Conservation (phyloP, 2,329 filamentous ascomycete genomes). For the Colletotrichum gloeosporioides region DNA sequence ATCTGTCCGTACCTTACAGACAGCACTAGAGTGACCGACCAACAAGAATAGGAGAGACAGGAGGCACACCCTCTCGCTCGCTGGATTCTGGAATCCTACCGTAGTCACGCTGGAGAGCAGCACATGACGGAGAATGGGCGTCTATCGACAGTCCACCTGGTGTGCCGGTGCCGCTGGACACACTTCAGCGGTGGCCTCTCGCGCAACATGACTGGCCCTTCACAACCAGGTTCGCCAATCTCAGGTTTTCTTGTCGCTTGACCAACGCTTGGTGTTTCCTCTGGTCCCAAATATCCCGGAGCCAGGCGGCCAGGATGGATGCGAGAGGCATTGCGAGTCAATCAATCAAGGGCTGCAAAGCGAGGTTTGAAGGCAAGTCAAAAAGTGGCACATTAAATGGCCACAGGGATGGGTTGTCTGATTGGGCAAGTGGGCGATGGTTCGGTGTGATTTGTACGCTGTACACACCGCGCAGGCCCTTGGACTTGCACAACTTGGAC, state of each 20-base stretch:
- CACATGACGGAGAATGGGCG: background rate
- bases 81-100: background rate
- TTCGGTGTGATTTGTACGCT: slow-evolving; percentile 12
- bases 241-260: background rate
- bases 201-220: background rate
- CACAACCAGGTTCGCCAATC: background rate
- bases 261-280: background rate
- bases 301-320: background rate
- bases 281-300: background rate
- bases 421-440: slow-evolving; percentile 1
- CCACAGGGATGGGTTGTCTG: slow-evolving; percentile 9
- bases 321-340: slow-evolving; percentile 3
- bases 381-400: slow-evolving; percentile 9
- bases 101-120: background rate
- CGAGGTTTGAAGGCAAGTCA: slow-evolving; percentile 1
- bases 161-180: background rate
- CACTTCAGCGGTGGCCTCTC: background rate
- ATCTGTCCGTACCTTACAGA: background rate
- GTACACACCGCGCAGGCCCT: background rate
- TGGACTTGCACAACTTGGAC: background rate
- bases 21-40: background rate
- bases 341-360: slow-evolving; percentile 7
- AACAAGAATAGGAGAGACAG: background rate
- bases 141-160: background rate
- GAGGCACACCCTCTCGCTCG: background rate